Conservation (phyloP, 805 yeast species). For the Kregervanrija fluxuum region DNA sequence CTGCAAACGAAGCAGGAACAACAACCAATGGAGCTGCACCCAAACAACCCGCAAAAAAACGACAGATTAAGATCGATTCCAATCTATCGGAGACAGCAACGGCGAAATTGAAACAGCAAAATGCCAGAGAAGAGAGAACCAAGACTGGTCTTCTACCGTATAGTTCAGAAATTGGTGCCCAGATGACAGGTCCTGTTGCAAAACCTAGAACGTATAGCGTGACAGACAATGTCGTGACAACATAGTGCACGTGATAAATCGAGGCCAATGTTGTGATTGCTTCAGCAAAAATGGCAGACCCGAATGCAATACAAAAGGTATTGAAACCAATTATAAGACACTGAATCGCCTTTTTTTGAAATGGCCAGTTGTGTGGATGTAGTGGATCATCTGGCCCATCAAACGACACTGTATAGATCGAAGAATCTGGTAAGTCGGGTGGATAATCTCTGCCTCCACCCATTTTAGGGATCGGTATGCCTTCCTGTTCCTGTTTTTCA, state of each 20-base stretch:
- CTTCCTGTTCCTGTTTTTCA: conserved; percentile 25
- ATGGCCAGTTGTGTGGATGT: conserved; percentile 76
- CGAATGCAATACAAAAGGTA: conserved; percentile 54
- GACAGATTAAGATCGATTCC: conserved; percentile 68
- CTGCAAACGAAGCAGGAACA: conserved; percentile 83
- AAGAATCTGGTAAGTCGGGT: conserved; percentile 47
- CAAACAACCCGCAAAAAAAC: conserved; percentile 73
- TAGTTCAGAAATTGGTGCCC: conserved; percentile 85
- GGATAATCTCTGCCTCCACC: conserved; percentile 64
- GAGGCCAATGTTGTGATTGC: conserved; percentile 42
- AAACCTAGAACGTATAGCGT: conserved; percentile 87
- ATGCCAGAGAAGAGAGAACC: conserved; percentile 48
- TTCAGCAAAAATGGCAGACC: conserved; percentile 77
- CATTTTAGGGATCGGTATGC: conserved; percentile 47
- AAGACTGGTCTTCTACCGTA: conserved; percentile 64
- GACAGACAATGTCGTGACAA: conserved; percentile 68
- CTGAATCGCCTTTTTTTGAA: conserved; percentile 36
- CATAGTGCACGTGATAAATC: conserved; percentile 52
- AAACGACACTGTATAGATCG: conserved; percentile 57
- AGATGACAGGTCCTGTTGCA: conserved; percentile 84
- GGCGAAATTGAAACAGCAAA: conserved; percentile 58
- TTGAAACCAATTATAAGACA: conserved; percentile 40
- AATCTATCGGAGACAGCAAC: conserved; percentile 72
- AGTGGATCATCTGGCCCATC: conserved; percentile 75
- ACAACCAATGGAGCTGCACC: conserved; percentile 86